Percentiles rank a stretch among this genome's conserved stretches.
These are phyloP conservation scores for Aspergillus luchuensis DNA, from an alignment of 2,329 filamentous ascomycete species.

Conservation along the genomic window DNA sequence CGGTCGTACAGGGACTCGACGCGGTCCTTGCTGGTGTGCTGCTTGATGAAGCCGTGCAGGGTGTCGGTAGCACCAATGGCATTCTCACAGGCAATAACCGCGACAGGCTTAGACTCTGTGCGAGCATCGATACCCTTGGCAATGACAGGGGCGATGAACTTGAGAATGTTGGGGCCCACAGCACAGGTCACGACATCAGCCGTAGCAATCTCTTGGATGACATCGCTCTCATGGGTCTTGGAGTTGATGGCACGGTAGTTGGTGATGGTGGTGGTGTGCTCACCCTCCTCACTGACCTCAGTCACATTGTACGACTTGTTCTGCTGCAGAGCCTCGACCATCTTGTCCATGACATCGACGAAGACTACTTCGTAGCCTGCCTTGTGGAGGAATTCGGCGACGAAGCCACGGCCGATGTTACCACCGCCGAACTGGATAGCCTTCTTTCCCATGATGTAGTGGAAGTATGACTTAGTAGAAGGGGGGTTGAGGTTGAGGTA, in stretches of 20 bases:
- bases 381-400: slow-evolving; percentile 89
- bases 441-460: slow-evolving; percentile 56
- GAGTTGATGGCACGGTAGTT: slow-evolving; percentile 98
- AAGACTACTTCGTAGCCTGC: slow-evolving; percentile 96
- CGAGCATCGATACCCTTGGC: slow-evolving; percentile 88
- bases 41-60: slow-evolving; percentile 77
- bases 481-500: neutral
- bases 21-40: slow-evolving; percentile 69
- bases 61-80: slow-evolving; percentile 92
- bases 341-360: slow-evolving; percentile 82
- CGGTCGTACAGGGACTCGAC: slow-evolving; percentile 69
- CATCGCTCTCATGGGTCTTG: slow-evolving; percentile 76
- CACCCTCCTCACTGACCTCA: slow-evolving; percentile 84
- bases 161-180: slow-evolving; percentile 92
- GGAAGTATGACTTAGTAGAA: slow-evolving; percentile 5
- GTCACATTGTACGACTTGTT: slow-evolving; percentile 84
- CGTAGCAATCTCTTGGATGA: slow-evolving; percentile 80
- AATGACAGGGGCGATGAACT: slow-evolving; percentile 93
- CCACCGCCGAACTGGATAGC: slow-evolving; percentile 84
- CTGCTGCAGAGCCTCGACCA: slow-evolving; percentile 78
- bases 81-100: slow-evolving; percentile 98
- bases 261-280: slow-evolving; percentile 78
- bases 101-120: slow-evolving; percentile 66
- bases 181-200: slow-evolving; percentile 95
- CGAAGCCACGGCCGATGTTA: slow-evolving; percentile 85